Percentiles rank a stretch among this genome's conserved stretches.
Evolutionary conservation across 352 stramenopile species (phyloP).

Genomic region (Phytophthora vignae): DNA sequence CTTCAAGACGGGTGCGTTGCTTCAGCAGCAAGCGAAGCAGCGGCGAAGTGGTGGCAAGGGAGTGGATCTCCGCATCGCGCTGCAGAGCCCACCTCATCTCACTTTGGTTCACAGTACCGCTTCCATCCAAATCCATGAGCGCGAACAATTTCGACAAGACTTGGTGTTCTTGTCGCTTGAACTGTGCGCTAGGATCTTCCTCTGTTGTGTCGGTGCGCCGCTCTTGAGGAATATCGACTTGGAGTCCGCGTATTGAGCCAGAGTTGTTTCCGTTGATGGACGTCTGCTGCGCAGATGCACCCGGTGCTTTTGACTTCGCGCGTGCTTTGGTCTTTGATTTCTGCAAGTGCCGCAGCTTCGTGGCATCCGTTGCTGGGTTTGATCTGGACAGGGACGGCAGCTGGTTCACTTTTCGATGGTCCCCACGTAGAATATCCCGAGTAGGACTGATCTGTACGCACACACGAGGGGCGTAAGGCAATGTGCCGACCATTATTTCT

Average conservation of each 20-base stretch:
- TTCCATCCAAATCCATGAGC: constrained; percentile 73
- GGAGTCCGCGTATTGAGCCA: constrained; percentile 17
- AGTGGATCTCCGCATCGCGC: constrained; percentile 62
- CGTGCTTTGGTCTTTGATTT: constrained; percentile 31
- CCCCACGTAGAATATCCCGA: constrained; percentile 57
- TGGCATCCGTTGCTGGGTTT: constrained; percentile 12
- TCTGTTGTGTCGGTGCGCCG: background rate
- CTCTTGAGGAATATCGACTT: constrained; percentile 9
- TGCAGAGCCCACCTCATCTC: constrained; percentile 76
- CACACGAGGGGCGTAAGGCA: background rate
- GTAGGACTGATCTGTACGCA: constrained; percentile 50
- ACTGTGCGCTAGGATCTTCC: constrained; percentile 24
- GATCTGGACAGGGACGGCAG: constrained; percentile 48
- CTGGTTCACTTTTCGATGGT: constrained; percentile 59
- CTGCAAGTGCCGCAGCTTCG: constrained; percentile 19
- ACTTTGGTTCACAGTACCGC: constrained; percentile 65
- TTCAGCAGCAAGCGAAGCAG: constrained; percentile 65
- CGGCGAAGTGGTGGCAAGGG: constrained; percentile 51
- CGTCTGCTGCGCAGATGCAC: background rate
- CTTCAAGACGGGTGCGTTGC: constrained; percentile 46
- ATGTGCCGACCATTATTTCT: background rate
- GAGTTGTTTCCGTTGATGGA: constrained; percentile 23
- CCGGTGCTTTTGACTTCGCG: constrained; percentile 12
- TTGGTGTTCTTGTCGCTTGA: constrained; percentile 45
- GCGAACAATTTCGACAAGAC: constrained; percentile 58